Percentiles rank a stretch among this genome's conserved stretches.
These are phyloP conservation scores for Austroboletus niveus DNA, from an alignment of 1,284 basidiomycete genomes.

Conservation along the genomic window DNA sequence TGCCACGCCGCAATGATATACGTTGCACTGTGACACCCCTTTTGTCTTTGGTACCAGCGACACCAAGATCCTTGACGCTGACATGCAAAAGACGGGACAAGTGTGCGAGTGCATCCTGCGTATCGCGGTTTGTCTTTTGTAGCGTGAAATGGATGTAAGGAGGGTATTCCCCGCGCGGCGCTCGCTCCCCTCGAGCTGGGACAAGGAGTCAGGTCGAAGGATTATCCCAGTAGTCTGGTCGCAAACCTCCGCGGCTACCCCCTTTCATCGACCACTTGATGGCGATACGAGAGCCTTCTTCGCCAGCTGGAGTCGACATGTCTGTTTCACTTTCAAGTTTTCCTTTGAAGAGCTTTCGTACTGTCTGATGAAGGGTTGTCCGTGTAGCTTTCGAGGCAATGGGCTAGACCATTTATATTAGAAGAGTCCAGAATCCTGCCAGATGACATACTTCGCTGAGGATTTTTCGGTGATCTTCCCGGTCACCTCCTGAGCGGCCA, in stretches of 20 bases:
- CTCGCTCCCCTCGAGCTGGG: slow-evolving; percentile 38
- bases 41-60: slow-evolving; percentile 98
- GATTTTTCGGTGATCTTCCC: slow-evolving; percentile 72
- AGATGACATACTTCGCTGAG: slow-evolving; percentile 67
- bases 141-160: slow-evolving; percentile 96
- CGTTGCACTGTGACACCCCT: slow-evolving; percentile 94
- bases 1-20: slow-evolving; percentile 79
- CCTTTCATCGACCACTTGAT: slow-evolving; percentile 70
- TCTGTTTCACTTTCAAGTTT: slow-evolving; percentile 84
- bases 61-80: slow-evolving; percentile 76
- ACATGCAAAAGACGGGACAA: slow-evolving; percentile 76
- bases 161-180: slow-evolving; percentile 64
- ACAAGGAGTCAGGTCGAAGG: slow-evolving; percentile 6
- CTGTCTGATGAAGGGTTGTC: slow-evolving; percentile 77
- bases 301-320: slow-evolving; percentile 44
- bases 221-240: slow-evolving; percentile 2
- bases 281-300: slow-evolving; percentile 66
- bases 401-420: slow-evolving; percentile 49
- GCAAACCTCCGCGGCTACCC: slow-evolving; percentile 39
- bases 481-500: slow-evolving; percentile 35
- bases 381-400: slow-evolving; percentile 81
- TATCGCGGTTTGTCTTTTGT: slow-evolving; percentile 97
- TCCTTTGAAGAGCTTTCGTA: slow-evolving; percentile 81
- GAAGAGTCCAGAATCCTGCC: slow-evolving; percentile 13
- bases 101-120: slow-evolving; percentile 88